phyloP scores from a whole-genome alignment of 176 grass and related monocot genomes.

The Oryza brachyantha region DNA sequence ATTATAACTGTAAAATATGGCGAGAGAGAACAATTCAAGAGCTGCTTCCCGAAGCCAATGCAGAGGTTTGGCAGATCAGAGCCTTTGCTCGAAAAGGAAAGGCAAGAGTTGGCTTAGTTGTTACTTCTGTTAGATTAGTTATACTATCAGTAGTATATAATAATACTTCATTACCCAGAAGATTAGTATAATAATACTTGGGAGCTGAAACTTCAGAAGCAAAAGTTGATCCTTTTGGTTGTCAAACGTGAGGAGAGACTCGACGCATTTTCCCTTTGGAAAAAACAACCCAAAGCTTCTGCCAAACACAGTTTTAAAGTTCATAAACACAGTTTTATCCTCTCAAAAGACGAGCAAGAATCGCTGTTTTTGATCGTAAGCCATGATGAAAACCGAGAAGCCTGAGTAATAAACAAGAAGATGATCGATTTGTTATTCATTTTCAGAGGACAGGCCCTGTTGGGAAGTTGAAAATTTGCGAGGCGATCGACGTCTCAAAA shows the following conservation, averaged over 20 bases:
- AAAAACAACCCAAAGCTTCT: conserved; percentile 26
- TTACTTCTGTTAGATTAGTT: neutral
- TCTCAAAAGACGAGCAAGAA: neutral
- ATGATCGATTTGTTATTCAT: neutral
- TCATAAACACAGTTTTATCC: neutral
- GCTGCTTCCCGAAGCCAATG: conserved; percentile 14
- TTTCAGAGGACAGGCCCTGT: neutral
- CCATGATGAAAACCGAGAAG: neutral
- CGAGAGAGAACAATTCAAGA: conserved; percentile 32
- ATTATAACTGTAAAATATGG: neutral
- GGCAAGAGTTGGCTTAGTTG: neutral
- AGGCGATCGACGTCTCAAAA: neutral
- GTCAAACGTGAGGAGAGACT: conserved; percentile 37
- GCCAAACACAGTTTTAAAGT: conserved; percentile 38
- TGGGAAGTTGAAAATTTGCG: neutral
- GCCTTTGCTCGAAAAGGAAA: conserved; percentile 6
- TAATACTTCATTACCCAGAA: neutral
- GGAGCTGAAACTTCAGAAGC: neutral
- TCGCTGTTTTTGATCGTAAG: neutral
- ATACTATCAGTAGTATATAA: neutral
- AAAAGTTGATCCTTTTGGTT: conserved; percentile 27
- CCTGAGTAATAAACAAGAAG: neutral
- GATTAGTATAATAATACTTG: neutral
- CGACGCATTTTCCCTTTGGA: neutral
- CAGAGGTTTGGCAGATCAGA: conserved; percentile 27